Percentiles rank a stretch among this genome's conserved stretches.
Conservation (phyloP, 495 filamentous ascomycete species). For the Thozetella sp. region DNA sequence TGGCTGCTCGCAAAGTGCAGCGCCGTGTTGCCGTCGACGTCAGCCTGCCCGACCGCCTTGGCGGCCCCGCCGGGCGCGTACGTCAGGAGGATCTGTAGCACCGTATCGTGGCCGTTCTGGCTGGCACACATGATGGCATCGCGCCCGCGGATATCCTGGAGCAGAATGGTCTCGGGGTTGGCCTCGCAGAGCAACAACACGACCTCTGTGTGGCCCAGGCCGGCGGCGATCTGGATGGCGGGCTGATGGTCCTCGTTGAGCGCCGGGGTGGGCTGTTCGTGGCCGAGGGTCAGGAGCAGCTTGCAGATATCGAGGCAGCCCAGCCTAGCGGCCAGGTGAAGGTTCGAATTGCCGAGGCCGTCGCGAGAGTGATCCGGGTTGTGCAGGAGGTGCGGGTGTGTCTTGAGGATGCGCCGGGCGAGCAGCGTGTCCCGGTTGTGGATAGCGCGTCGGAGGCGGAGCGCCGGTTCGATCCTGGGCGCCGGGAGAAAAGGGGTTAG, state of each 20-base stretch:
- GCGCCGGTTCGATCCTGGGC: conserved; percentile 64
- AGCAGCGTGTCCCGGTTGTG: conserved; percentile 69
- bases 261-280: conserved; percentile 61
- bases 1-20: conserved; percentile 69
- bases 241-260: conserved; percentile 75
- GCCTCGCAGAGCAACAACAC: conserved; percentile 57
- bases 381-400: conserved; percentile 66
- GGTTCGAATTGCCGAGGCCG: conserved; percentile 67
- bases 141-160: conserved; percentile 56
- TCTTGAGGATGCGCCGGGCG: conserved; percentile 71
- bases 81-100: conserved; percentile 60
- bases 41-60: conserved; percentile 49
- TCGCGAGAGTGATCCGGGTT: conserved; percentile 65
- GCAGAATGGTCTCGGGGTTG: conserved; percentile 42
- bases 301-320: conserved; percentile 65
- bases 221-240: conserved; percentile 65
- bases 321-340: conserved; percentile 73
- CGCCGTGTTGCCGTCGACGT: conserved; percentile 74
- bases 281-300: conserved; percentile 51
- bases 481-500: neutral
- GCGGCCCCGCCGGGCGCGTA: conserved; percentile 46
- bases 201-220: conserved; percentile 58
- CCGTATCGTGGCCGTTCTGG: conserved; percentile 57
- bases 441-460: conserved; percentile 74
- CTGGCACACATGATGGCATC: conserved; percentile 62